Evolutionary conservation across 2,329 filamentous ascomycete species (phyloP).

Genomic region (Talaromyces islandicus): DNA sequence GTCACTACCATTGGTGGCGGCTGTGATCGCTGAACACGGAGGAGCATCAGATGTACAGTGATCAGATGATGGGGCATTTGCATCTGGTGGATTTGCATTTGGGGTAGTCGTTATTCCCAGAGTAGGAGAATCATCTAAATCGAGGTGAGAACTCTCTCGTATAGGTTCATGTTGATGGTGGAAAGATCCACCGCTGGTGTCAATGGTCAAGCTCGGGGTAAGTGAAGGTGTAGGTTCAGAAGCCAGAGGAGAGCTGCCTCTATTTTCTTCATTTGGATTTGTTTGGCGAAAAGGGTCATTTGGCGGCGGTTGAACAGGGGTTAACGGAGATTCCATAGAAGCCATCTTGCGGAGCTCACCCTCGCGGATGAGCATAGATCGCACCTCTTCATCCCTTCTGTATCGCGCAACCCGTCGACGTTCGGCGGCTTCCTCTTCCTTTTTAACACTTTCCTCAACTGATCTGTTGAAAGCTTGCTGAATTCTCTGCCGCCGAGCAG

Average conservation of each 20-base stretch:
- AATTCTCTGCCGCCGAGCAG: conserved; percentile 72
- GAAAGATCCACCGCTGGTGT: not conserved
- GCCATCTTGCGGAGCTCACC: conserved; percentile 16
- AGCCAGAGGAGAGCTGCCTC: not conserved
- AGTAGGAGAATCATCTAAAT: conserved; percentile 35
- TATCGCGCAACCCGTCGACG: conserved; percentile 34
- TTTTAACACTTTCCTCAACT: conserved; percentile 60
- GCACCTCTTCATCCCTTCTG: conserved; percentile 47
- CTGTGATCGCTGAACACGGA: conserved; percentile 56
- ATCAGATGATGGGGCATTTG: conserved; percentile 1
- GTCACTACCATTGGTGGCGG: conserved; percentile 58
- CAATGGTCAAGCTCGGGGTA: conserved; percentile 4
- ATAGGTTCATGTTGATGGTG: not conserved
- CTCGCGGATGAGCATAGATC: conserved; percentile 19
- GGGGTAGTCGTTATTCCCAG: conserved; percentile 24
- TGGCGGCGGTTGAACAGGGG: conserved; percentile 1
- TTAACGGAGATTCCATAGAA: conserved; percentile 10
- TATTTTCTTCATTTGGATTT: not conserved
- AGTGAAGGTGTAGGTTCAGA: not conserved
- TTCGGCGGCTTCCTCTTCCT: conserved; percentile 53
- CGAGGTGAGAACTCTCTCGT: not conserved
- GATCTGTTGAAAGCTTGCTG: conserved; percentile 80
- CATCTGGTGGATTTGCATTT: conserved; percentile 12
- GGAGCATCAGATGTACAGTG: conserved; percentile 39
- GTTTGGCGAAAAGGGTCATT: not conserved